Evolutionary conservation across 768 basidiomycete species (phyloP).

Genomic region (Suillus weaverae): DNA sequence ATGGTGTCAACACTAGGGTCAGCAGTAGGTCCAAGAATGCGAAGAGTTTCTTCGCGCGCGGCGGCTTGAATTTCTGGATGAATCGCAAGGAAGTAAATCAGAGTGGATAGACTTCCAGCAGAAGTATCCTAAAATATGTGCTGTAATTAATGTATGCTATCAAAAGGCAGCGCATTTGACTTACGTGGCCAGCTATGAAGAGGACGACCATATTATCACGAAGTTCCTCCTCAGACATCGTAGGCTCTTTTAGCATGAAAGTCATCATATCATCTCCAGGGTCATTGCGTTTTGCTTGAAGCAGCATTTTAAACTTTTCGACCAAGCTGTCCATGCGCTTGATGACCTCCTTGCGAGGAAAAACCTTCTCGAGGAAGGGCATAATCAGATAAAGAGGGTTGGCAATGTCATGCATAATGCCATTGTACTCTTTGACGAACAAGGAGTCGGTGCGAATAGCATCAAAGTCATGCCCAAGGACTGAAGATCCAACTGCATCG

Average conservation of each 20-base stretch:
- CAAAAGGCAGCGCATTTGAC: constrained; percentile 5
- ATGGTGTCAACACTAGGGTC: constrained; percentile 34
- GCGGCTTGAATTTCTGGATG: constrained; percentile 37
- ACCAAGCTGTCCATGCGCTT: constrained; percentile 32
- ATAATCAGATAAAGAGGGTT: constrained; percentile 35
- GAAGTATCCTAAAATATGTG: constrained; percentile 35
- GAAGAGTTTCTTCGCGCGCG: constrained; percentile 39
- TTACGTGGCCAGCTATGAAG: constrained; percentile 42
- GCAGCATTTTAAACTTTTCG: constrained; percentile 26
- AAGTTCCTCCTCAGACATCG: constrained; percentile 34
- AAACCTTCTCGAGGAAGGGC: constrained; percentile 31
- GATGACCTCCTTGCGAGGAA: constrained; percentile 31
- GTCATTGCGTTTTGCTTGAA: constrained; percentile 31
- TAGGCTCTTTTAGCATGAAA: constrained; percentile 35
- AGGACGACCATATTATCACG: constrained; percentile 39
- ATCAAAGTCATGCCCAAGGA: constrained; percentile 39
- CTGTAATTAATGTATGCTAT: neutral
- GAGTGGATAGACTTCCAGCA: constrained; percentile 38
- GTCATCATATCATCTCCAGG: constrained; percentile 37
- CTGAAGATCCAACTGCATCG: constrained; percentile 38
- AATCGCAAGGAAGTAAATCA: constrained; percentile 37
- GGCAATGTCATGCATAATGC: constrained; percentile 37
- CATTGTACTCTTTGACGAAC: constrained; percentile 38
- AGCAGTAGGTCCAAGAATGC: constrained; percentile 24
- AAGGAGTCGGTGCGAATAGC: constrained; percentile 34